Conservation (phyloP, 306 rosid genomes). For the Canavalia ensiformis region DNA sequence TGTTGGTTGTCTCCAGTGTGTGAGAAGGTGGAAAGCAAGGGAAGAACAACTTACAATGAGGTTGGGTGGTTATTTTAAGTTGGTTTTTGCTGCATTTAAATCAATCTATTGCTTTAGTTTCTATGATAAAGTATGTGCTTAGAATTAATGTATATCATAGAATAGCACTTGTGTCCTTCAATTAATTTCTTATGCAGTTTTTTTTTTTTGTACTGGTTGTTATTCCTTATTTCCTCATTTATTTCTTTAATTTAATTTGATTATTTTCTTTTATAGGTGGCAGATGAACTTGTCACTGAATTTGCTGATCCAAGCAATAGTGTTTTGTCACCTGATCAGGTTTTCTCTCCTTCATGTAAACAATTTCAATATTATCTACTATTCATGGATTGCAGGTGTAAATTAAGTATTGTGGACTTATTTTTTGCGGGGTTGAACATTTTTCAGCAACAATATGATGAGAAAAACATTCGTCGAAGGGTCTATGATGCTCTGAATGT, state of each 20-base stretch:
- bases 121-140: neutral
- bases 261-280: conserved; percentile 71
- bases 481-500: conserved; percentile 98
- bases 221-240: neutral
- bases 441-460: conserved; percentile 96
- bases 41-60: conserved; percentile 97
- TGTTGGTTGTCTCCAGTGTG: conserved; percentile 70
- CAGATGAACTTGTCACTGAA: conserved; percentile 99
- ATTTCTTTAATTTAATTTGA: conserved; percentile 13
- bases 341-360: conserved; percentile 46
- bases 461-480: conserved; percentile 95
- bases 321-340: conserved; percentile 90
- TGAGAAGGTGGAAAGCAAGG: conserved; percentile 98
- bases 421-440: conserved; percentile 28
- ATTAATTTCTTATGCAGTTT: neutral
- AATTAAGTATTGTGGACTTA: conserved; percentile 40
- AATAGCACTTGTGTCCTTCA: neutral
- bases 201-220: conserved; percentile 15
- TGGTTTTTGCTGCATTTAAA: conserved; percentile 21
- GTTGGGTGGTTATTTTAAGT: conserved; percentile 58
- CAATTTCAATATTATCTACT: conserved; percentile 40
- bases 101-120: conserved; percentile 21
- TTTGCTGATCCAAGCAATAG: conserved; percentile 79
- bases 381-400: conserved; percentile 24
- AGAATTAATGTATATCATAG: neutral